phyloP scores from a whole-genome alignment of 768 basidiomycete species.

The Boletus subcaerulescens region DNA sequence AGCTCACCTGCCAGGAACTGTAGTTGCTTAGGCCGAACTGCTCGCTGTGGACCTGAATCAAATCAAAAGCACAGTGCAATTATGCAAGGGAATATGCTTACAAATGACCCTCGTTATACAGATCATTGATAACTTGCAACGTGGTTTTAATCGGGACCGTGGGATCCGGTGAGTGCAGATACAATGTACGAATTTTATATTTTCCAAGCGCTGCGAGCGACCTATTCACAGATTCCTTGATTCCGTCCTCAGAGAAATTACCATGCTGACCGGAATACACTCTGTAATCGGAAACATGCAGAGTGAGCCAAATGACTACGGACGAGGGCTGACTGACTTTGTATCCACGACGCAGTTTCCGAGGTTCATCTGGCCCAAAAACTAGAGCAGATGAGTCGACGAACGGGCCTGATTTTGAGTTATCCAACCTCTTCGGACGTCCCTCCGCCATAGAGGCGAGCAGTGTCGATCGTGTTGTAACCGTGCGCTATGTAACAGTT shows the following conservation, averaged over 20 bases:
- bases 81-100: constrained; percentile 24
- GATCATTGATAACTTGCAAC: constrained; percentile 41
- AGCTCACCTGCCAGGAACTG: constrained; percentile 34
- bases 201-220: constrained; percentile 11
- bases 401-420: neutral
- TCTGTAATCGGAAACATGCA: neutral
- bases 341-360: constrained; percentile 13
- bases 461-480: constrained; percentile 21
- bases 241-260: constrained; percentile 3
- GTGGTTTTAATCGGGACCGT: constrained; percentile 46
- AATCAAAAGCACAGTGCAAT: neutral
- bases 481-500: constrained; percentile 14
- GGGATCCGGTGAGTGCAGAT: constrained; percentile 47
- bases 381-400: constrained; percentile 3
- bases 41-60: neutral
- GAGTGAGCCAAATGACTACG: neutral
- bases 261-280: constrained; percentile 6
- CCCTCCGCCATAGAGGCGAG: constrained; percentile 20
- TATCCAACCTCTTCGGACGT: constrained; percentile 22
- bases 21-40: constrained; percentile 19
- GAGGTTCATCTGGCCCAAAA: constrained; percentile 14
- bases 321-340: constrained; percentile 9
- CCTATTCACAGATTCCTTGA: constrained; percentile 13
- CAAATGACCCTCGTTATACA: constrained; percentile 53
- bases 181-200: constrained; percentile 22